These are phyloP conservation scores for Trichoderma asperellum DNA, from an alignment of 2,329 filamentous ascomycete species.

Conservation along the genomic window DNA sequence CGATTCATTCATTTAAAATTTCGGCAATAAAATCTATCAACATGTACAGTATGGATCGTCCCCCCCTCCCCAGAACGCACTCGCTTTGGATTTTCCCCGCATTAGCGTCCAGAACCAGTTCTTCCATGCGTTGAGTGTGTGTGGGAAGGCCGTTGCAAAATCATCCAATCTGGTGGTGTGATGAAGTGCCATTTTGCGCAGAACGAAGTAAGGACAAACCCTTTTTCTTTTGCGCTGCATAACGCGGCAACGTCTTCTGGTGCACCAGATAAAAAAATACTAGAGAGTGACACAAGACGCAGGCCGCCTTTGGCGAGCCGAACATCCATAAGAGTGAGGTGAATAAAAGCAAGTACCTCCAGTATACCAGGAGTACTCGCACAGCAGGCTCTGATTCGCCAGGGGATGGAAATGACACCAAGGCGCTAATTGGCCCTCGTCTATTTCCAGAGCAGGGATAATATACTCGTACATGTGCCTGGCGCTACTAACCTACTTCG, in stretches of 20 bases:
- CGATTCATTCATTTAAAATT: background rate
- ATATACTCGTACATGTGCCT: background rate
- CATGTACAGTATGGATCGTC: background rate
- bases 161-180: constrained; percentile 4
- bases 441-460: background rate
- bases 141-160: background rate
- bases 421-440: background rate
- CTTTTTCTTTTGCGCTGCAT: background rate
- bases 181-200: background rate
- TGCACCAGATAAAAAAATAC: background rate
- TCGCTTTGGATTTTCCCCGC: background rate
- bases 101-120: background rate
- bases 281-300: background rate
- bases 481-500: background rate
- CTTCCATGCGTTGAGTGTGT: background rate
- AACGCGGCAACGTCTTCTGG: background rate
- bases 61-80: background rate
- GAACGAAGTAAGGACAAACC: too few species aligned
- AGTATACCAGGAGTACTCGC: background rate
- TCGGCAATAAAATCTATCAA: background rate
- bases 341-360: background rate
- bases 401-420: background rate
- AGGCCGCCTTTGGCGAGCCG: constrained; percentile 3
- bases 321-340: background rate
- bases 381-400: constrained; percentile 9